These are phyloP conservation scores for Stereocaulon alpinum DNA, from an alignment of 495 filamentous ascomycete species.

Conservation along the genomic window DNA sequence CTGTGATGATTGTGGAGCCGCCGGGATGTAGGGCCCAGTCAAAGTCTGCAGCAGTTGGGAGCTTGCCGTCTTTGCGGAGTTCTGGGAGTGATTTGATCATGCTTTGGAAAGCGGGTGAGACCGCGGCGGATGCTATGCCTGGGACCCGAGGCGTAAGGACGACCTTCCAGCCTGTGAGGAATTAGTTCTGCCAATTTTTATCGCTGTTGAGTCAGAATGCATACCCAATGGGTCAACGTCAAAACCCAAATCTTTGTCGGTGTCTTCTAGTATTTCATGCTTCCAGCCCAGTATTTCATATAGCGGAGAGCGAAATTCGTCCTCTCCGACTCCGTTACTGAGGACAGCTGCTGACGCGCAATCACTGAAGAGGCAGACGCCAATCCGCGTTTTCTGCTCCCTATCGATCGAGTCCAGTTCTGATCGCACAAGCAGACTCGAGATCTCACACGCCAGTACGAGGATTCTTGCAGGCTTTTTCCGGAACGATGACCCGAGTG, in stretches of 20 bases:
- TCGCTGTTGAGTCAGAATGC: not conserved
- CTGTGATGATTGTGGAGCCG: constrained; percentile 51
- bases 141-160: constrained; percentile 48
- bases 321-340: constrained; percentile 38
- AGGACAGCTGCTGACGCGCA: constrained; percentile 50
- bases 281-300: constrained; percentile 53
- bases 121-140: constrained; percentile 35
- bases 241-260: constrained; percentile 47
- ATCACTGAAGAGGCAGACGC: constrained; percentile 51
- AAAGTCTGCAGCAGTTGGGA: constrained; percentile 36
- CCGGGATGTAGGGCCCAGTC: constrained; percentile 65
- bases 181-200: not conserved
- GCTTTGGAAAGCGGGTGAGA: constrained; percentile 39
- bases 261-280: constrained; percentile 43
- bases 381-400: constrained; percentile 45
- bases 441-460: constrained; percentile 51
- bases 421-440: constrained; percentile 45
- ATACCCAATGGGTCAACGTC: constrained; percentile 45
- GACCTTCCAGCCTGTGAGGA: constrained; percentile 42
- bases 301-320: constrained; percentile 27
- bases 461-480: constrained; percentile 44
- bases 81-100: constrained; percentile 34
- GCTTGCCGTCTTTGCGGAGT: constrained; percentile 32
- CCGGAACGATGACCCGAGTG: constrained; percentile 43
- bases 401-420: constrained; percentile 47